These are phyloP conservation scores for Hirsutella rhossiliensis DNA, from an alignment of 2,329 filamentous ascomycete genomes.

Conservation along the genomic window DNA sequence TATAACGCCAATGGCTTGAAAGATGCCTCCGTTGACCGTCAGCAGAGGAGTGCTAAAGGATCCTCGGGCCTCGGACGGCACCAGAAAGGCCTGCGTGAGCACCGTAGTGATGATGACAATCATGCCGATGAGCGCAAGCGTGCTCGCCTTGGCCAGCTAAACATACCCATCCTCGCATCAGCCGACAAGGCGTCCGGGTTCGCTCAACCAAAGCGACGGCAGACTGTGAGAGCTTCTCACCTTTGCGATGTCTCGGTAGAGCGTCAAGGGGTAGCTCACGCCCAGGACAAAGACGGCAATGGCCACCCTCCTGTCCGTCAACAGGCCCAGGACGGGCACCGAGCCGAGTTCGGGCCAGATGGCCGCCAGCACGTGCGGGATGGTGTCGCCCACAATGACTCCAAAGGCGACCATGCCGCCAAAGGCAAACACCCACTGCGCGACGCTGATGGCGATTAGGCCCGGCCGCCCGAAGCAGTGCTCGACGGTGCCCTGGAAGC, in stretches of 20 bases:
- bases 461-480: conserved; percentile 86
- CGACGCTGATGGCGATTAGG: conserved; percentile 75
- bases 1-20: conserved; percentile 94
- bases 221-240: conserved; percentile 33
- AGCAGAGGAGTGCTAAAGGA: conserved; percentile 57
- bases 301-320: conserved; percentile 70
- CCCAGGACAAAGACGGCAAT: conserved; percentile 82
- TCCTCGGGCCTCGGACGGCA: conserved; percentile 61
- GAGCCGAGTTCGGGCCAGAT: conserved; percentile 65
- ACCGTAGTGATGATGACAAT: conserved; percentile 78
- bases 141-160: conserved; percentile 90
- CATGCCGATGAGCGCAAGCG: conserved; percentile 89
- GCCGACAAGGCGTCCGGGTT: background rate
- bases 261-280: conserved; percentile 78
- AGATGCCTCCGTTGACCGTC: conserved; percentile 75
- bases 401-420: conserved; percentile 98
- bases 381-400: conserved; percentile 92
- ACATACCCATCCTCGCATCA: background rate
- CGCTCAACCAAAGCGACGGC: background rate
- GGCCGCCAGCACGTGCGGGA: conserved; percentile 77
- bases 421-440: conserved; percentile 98
- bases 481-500: conserved; percentile 92
- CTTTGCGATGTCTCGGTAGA: conserved; percentile 97
- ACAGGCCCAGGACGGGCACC: conserved; percentile 66
- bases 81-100: conserved; percentile 67